Evolutionary conservation across 106 monocot genomes (phyloP), one percentile per base, ranked within the genome.

Genomic region (Dioscorea alata): DNA sequence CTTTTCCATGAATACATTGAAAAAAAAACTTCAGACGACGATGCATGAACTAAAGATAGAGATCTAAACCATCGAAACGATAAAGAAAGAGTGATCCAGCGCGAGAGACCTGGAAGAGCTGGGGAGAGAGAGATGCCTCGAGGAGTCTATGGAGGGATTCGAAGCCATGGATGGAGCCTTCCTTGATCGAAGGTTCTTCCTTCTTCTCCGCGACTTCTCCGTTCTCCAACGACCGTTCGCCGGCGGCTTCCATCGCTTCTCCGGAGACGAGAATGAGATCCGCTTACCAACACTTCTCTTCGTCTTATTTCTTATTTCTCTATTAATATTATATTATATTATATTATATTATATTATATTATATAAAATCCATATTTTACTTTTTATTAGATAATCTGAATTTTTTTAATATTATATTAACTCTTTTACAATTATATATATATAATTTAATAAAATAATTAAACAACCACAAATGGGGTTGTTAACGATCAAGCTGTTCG

Each of bases 131-230:
- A 12, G 79, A 80, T 23, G 76, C 68, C 73, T 86, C 75, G 61
- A 96, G 88, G 51, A 96, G 95, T 31, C 79, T 72, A 51, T 96
- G 81, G 65, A 96, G 88, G 60, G 88, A 96, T 16, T 96, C 91
- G 75, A 76, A 91, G 60, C 91, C 95, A 50, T 82, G 75, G 60
- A 96, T 82, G 25, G 91, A 96, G 67, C 95, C 95, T 2, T 79
- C 63, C 5, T 77, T 76, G 61, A 49, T 48, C 48, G 23, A 15
- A n/a, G 15, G 50, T 2, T 0, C 10, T 19, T n/a, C 50, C 2
- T 24, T 32, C 35, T 17, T 23, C 6, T 19, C 64, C 12, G 42
- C 24, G 56, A 9, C 31, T 48, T 42, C 63, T 24, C 48, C 64
- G 12, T 74, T 71, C 33, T 32, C 60, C 67, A 13, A 57, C 9